Evolutionary conservation across 2,329 filamentous ascomycete genomes (phyloP).

Genomic region (Neoascochyta sp.): DNA sequence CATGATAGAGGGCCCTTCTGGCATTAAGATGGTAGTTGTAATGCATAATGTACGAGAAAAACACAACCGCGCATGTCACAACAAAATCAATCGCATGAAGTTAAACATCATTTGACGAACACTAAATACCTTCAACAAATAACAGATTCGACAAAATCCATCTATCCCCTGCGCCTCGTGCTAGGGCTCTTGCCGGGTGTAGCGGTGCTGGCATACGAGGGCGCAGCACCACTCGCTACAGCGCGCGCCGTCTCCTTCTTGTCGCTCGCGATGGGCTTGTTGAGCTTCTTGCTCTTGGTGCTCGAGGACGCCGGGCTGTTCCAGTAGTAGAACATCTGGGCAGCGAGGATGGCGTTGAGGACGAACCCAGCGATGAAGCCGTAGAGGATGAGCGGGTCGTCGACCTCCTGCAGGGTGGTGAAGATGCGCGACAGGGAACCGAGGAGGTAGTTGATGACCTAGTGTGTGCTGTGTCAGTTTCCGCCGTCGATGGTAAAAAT

Average conservation of each 20-base stretch:
- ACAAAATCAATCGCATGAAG: no score
- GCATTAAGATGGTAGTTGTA: no score
- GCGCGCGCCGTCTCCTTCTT: slow-evolving; percentile 29
- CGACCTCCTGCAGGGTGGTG: slow-evolving; percentile 94
- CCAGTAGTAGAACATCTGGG: slow-evolving; percentile 97
- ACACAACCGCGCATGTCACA: no score
- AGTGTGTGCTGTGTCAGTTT: slow-evolving; percentile 5
- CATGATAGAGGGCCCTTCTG: no score
- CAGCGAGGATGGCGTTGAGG: slow-evolving; percentile 82
- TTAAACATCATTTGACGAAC: no score
- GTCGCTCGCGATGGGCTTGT: slow-evolving; percentile 35
- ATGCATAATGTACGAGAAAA: no score
- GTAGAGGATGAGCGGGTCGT: slow-evolving; percentile 94
- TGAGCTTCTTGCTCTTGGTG: slow-evolving; percentile 37
- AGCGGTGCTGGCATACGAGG: slow-evolving; percentile 36
- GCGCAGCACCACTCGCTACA: slow-evolving; percentile 34
- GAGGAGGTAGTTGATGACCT: slow-evolving; percentile 98
- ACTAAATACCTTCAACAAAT: no score
- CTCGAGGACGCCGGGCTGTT: slow-evolving; percentile 51
- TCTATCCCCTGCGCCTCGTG: slow-evolving; percentile 53
- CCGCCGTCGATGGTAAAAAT: no score
- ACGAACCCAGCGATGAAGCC: slow-evolving; percentile 86
- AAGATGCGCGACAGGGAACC: slow-evolving; percentile 94
- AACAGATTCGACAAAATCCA: no score
- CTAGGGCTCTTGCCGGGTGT: slow-evolving; percentile 53